These are phyloP conservation scores for Colletotrichum liriopes DNA, from an alignment of 2,329 filamentous ascomycete genomes.

Conservation along the genomic window DNA sequence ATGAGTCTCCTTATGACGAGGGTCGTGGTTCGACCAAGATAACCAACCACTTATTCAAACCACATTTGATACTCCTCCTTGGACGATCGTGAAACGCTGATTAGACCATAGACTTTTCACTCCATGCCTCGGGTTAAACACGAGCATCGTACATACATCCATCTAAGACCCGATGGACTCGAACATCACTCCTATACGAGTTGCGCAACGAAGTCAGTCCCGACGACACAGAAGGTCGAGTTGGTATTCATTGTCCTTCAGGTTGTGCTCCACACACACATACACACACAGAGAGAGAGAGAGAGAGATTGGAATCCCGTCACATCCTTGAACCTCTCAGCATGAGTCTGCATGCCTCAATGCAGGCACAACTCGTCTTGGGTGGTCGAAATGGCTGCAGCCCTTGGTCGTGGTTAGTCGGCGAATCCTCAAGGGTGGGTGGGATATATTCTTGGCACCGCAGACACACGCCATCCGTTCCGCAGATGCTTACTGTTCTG, in stretches of 20 bases:
- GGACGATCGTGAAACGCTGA: background rate
- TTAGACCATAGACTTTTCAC: background rate
- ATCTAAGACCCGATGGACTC: background rate
- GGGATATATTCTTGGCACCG: slow-evolving; percentile 33
- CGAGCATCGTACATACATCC: background rate
- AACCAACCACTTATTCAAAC: background rate
- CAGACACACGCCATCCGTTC: slow-evolving; percentile 11
- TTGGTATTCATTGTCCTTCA: background rate
- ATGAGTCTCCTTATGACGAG: background rate
- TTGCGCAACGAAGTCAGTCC: background rate
- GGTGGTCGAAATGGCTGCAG: slow-evolving; percentile 5
- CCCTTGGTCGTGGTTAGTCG: slow-evolving; percentile 10
- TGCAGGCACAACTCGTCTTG: slow-evolving; percentile 33
- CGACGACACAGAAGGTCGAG: background rate
- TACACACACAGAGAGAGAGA: background rate
- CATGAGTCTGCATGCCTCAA: slow-evolving; percentile 26
- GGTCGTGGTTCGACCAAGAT: slow-evolving; percentile 4
- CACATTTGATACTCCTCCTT: slow-evolving; percentile 1
- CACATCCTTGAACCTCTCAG: slow-evolving; percentile 13
- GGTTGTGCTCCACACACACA: slow-evolving; percentile 4
- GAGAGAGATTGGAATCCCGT: background rate
- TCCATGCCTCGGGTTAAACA: background rate
- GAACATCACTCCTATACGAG: background rate
- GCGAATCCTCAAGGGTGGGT: slow-evolving; percentile 17
- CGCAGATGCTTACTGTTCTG: slow-evolving; percentile 17